A percentile compares a stretch with the other conserved stretches of the same genome.
These are phyloP conservation scores for Thamnidium elegans DNA, from an alignment of 192 early-diverging fungal genomes.

Conservation along the genomic window DNA sequence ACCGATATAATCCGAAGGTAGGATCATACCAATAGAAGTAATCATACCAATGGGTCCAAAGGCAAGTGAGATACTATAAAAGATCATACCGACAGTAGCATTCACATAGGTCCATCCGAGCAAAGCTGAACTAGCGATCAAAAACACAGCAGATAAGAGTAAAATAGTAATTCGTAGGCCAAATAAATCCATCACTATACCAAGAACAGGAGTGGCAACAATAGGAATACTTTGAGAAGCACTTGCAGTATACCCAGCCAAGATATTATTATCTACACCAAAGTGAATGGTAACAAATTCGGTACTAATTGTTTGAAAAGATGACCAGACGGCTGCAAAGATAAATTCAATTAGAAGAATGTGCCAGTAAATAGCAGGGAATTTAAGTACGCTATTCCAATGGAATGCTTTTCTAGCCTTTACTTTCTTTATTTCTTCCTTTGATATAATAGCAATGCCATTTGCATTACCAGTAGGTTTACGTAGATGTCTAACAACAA, in stretches of 20 bases:
- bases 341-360: too few relatives aligned
- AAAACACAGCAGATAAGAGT: constrained; percentile 29
- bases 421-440: too few relatives aligned
- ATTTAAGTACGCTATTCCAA: too few relatives aligned
- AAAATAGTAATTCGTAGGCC: constrained; percentile 48
- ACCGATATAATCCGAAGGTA: constrained; percentile 55
- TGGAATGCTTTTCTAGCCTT: too few relatives aligned
- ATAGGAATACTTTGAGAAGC: too few relatives aligned
- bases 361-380: too few relatives aligned
- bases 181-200: constrained; percentile 53
- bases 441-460: too few relatives aligned
- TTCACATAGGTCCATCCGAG: constrained; percentile 56
- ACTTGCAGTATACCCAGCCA: too few relatives aligned
- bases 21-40: constrained; percentile 57
- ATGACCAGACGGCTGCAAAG: too few relatives aligned
- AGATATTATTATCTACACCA: too few relatives aligned
- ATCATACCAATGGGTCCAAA: constrained; percentile 60
- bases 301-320: too few relatives aligned
- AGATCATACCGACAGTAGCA: constrained; percentile 52
- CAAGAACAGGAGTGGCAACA: constrained; percentile 43
- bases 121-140: constrained; percentile 33
- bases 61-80: constrained; percentile 57
- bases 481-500: constrained; percentile 46
- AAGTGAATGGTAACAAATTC: too few relatives aligned
- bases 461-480: constrained; percentile 39